phyloP scores from a whole-genome alignment of 495 filamentous ascomycete species.

The Thermochaetoides thermophila region DNA sequence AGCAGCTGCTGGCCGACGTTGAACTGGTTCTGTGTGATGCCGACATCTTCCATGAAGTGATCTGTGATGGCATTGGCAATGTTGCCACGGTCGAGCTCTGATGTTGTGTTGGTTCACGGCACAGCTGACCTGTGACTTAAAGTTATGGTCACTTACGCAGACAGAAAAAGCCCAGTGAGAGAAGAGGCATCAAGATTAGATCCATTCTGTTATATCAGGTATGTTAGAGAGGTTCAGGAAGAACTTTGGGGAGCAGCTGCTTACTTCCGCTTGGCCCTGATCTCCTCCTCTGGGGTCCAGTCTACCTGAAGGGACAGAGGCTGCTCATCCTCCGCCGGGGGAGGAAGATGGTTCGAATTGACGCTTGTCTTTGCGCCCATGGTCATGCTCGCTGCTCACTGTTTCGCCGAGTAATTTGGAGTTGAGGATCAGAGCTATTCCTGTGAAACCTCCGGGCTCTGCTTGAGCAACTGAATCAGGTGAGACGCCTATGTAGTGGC shows the following conservation, averaged over 20 bases:
- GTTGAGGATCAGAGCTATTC: background rate
- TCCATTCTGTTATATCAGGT: conserved; percentile 25
- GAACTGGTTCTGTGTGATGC: conserved; percentile 40
- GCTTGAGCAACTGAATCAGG: no score
- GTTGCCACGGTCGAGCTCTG: conserved; percentile 24
- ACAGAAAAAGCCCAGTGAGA: conserved; percentile 43
- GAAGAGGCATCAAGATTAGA: conserved; percentile 33
- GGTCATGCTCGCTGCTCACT: background rate
- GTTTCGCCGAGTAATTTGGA: background rate
- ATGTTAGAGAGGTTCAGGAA: background rate
- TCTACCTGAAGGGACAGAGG: conserved; percentile 14
- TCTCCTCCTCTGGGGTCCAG: conserved; percentile 24
- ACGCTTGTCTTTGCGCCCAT: conserved; percentile 1
- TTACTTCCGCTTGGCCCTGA: conserved; percentile 24
- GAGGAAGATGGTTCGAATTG: conserved; percentile 6
- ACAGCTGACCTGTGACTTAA: no score
- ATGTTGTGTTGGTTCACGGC: no score
- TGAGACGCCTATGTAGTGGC: no score
- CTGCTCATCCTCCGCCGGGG: conserved; percentile 16
- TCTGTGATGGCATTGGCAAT: conserved; percentile 21
- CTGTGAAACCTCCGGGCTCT: background rate
- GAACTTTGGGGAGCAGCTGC: background rate
- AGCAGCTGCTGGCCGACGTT: conserved; percentile 44
- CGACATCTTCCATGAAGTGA: conserved; percentile 35
- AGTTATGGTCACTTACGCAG: conserved; percentile 35